Percentiles rank a stretch among this genome's conserved stretches.
These are phyloP conservation scores for Boletus rufocinnamomeus DNA, from an alignment of 768 basidiomycete genomes.

Conservation along the genomic window DNA sequence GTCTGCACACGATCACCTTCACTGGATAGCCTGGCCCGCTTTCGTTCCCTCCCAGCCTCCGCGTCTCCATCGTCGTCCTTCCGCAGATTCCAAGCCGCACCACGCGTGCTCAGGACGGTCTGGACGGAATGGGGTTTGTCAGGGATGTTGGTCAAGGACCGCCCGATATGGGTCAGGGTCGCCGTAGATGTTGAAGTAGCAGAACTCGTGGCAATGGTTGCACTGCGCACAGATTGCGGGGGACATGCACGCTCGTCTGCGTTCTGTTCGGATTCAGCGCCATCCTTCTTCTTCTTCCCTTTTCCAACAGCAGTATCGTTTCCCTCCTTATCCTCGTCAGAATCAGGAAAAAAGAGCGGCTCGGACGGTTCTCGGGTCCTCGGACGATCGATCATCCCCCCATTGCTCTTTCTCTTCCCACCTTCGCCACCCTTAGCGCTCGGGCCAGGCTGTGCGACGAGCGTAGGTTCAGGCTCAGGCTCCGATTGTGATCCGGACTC, in stretches of 20 bases:
- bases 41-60: constrained; percentile 33
- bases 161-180: background rate
- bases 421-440: constrained; percentile 2
- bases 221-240: background rate
- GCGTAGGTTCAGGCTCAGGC: constrained; percentile 21
- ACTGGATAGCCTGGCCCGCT: constrained; percentile 36
- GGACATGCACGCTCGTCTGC: background rate
- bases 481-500: constrained; percentile 8
- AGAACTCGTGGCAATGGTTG: background rate
- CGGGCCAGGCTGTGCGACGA: constrained; percentile 11
- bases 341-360: constrained; percentile 31
- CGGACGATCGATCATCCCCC: constrained; percentile 4
- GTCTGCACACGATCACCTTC: constrained; percentile 8
- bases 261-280: background rate
- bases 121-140: constrained; percentile 34
- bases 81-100: constrained; percentile 50
- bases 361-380: constrained; percentile 19
- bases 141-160: background rate
- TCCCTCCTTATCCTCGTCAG: constrained; percentile 16
- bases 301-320: background rate
- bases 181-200: constrained; percentile 1
- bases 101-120: constrained; percentile 52
- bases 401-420: background rate
- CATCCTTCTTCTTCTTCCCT: constrained; percentile 3
- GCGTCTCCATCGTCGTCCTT: constrained; percentile 14